These are phyloP conservation scores for Priceomyces fermenticarens DNA, from an alignment of 805 yeast species.

Conservation along the genomic window DNA sequence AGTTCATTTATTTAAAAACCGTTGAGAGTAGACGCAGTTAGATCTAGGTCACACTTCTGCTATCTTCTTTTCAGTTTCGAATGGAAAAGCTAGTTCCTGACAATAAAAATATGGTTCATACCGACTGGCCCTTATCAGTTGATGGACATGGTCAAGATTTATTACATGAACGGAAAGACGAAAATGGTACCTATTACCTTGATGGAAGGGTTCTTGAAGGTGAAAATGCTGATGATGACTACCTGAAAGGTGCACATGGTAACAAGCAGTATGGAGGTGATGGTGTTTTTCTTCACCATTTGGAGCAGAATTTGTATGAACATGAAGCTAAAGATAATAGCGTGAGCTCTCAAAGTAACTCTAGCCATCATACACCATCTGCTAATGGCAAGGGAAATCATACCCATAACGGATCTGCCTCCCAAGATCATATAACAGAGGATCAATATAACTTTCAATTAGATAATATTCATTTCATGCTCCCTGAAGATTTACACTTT, in stretches of 20 bases:
- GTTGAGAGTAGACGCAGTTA: not conserved
- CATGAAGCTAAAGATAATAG: slow-evolving; percentile 4
- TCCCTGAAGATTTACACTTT: slow-evolving; percentile 16
- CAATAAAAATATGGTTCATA: slow-evolving; percentile 12
- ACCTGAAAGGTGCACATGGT: not conserved
- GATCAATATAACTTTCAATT: slow-evolving; percentile 21
- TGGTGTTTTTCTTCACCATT: slow-evolving; percentile 24
- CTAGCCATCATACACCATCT: slow-evolving; percentile 7
- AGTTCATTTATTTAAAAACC: not conserved
- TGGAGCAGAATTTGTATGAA: slow-evolving; percentile 28
- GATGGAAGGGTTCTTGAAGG: slow-evolving; percentile 8
- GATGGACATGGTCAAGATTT: not conserved
- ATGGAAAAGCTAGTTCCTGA: no score
- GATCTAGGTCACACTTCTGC: not conserved
- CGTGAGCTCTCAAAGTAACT: slow-evolving; percentile 6
- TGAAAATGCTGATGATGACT: not conserved
- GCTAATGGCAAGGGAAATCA: slow-evolving; percentile 4
- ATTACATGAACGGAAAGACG: slow-evolving; percentile 5
- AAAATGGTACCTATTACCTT: slow-evolving; percentile 12
- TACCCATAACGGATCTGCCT: slow-evolving; percentile 2
- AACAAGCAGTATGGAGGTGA: slow-evolving; percentile 19
- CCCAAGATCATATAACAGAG: not conserved
- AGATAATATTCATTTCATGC: slow-evolving; percentile 23
- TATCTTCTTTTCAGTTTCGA: not conserved
- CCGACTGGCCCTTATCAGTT: slow-evolving; percentile 15